phyloP scores from a whole-genome alignment of 768 basidiomycete genomes.

The Tricholoma flavovirens region DNA sequence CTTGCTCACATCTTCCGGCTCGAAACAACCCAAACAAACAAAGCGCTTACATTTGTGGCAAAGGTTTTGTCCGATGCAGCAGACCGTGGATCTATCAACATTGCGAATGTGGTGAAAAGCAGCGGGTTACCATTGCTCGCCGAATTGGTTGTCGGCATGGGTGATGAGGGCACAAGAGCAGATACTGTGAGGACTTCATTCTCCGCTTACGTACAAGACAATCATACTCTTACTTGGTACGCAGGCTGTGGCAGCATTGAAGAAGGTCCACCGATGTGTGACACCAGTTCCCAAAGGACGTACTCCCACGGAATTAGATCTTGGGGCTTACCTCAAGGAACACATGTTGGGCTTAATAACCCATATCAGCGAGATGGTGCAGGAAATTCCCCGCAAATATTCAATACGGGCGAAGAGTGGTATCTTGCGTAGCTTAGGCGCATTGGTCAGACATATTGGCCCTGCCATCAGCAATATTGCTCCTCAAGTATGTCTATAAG shows the following conservation, averaged over 20 bases:
- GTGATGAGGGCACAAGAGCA: conserved; percentile 50
- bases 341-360: conserved; percentile 84
- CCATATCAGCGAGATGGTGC: conserved; percentile 78
- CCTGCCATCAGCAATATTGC: conserved; percentile 68
- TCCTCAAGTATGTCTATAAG: conserved; percentile 62
- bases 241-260: conserved; percentile 33
- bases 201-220: neutral
- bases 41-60: conserved; percentile 57
- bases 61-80: conserved; percentile 49
- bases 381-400: conserved; percentile 78
- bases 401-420: conserved; percentile 61
- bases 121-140: conserved; percentile 66
- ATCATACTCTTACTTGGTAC: neutral
- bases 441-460: conserved; percentile 65
- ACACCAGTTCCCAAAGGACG: conserved; percentile 17
- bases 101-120: conserved; percentile 55
- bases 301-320: conserved; percentile 25
- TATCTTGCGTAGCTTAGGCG: conserved; percentile 75
- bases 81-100: conserved; percentile 30
- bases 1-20: conserved; percentile 65
- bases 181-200: conserved; percentile 35
- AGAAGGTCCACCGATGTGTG: conserved; percentile 43
- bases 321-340: conserved; percentile 60
- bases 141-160: conserved; percentile 72
- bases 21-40: conserved; percentile 47